phyloP scores from a whole-genome alignment of 495 filamentous ascomycete genomes.

The Chaetomidium leptoderma region DNA sequence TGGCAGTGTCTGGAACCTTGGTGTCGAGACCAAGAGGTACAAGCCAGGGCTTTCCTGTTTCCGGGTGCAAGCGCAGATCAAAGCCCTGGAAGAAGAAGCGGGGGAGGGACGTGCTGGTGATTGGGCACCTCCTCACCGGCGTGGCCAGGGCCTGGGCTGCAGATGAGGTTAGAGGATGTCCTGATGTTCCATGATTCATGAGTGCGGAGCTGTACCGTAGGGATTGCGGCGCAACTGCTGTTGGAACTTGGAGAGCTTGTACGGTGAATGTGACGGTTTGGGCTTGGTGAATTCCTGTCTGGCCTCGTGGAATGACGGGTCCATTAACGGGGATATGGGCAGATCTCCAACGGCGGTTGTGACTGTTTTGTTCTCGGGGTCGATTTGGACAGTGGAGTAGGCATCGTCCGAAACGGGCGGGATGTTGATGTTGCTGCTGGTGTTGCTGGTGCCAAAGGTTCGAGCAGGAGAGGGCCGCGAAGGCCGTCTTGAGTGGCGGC shows the following conservation, averaged over 20 bases:
- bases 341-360: conserved; percentile 37
- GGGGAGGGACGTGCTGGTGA: conserved; percentile 57
- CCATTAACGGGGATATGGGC: conserved; percentile 52
- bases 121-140: conserved; percentile 56
- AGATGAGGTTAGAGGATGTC: conserved; percentile 18
- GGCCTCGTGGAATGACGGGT: conserved; percentile 41
- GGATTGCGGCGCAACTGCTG: conserved; percentile 52
- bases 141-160: conserved; percentile 60
- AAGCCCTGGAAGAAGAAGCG: conserved; percentile 61
- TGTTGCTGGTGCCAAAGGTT: not conserved
- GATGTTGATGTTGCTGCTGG: not conserved
- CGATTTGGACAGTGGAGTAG: conserved; percentile 22
- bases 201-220: conserved; percentile 46
- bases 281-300: conserved; percentile 23
- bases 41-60: conserved; percentile 53
- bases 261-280: conserved; percentile 21
- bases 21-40: conserved; percentile 50
- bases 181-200: not conserved
- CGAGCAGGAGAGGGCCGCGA: not conserved
- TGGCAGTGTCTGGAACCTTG: conserved; percentile 23
- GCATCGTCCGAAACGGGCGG: not conserved
- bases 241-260: conserved; percentile 45
- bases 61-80: conserved; percentile 53
- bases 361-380: conserved; percentile 35
- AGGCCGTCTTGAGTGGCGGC: not conserved